These are phyloP conservation scores for maize (Zea mays) DNA, from an alignment of 176 grass and related monocot species.

Conservation along the genomic window DNA sequence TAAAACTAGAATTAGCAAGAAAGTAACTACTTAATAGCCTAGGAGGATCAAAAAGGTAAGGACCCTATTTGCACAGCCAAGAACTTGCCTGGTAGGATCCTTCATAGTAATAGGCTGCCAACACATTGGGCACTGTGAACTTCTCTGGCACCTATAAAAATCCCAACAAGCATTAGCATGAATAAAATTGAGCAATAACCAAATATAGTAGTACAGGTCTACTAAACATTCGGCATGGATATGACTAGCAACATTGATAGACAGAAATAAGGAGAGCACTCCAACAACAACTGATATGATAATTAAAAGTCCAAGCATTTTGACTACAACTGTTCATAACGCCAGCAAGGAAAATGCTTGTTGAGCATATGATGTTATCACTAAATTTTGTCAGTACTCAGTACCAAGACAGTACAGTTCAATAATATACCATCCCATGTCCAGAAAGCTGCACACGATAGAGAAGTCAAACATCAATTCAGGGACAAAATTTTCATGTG, in stretches of 20 bases:
- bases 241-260: constrained; percentile 5
- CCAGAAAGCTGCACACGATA: background rate
- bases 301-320: background rate
- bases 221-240: background rate
- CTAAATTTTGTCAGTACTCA: background rate
- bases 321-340: background rate
- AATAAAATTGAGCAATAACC: constrained; percentile 27
- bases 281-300: background rate
- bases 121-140: constrained; percentile 97
- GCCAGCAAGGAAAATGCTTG: background rate
- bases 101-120: constrained; percentile 85
- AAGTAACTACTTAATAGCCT: constrained; percentile 40
- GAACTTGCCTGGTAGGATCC: constrained; percentile 76
- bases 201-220: background rate
- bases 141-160: constrained; percentile 81
- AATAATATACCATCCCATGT: background rate
- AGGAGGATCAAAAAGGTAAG: constrained; percentile 28
- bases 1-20: constrained; percentile 9
- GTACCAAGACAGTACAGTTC: background rate
- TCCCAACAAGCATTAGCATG: constrained; percentile 28
- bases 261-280: background rate
- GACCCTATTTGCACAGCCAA: constrained; percentile 27
- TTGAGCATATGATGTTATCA: background rate
- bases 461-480: background rate
- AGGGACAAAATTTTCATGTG: background rate